A percentile compares a stretch with the other conserved stretches of the same genome.
Conservation (phyloP, 2,329 filamentous ascomycete genomes). For the Pseudodiploospora longispora region DNA sequence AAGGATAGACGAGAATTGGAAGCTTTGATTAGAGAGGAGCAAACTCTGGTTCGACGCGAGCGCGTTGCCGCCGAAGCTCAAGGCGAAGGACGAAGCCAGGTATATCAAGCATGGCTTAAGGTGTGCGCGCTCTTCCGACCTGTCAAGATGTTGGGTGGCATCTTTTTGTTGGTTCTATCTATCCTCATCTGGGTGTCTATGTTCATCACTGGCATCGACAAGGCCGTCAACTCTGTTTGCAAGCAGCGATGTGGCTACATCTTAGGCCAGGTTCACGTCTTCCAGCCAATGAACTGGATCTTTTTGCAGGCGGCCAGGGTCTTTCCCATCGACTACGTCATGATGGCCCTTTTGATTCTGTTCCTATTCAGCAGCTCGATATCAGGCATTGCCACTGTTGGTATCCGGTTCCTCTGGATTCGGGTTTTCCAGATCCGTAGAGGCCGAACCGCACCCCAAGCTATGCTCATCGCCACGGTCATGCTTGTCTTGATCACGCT, state of each 20-base stretch:
- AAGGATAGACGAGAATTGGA: constrained; percentile 89
- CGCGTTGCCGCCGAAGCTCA: constrained; percentile 75
- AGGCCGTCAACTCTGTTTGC: constrained; percentile 91
- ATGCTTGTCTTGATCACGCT: constrained; percentile 84
- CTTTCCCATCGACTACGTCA: constrained; percentile 86
- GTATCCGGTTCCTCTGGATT: constrained; percentile 95
- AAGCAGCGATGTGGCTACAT: constrained; percentile 88
- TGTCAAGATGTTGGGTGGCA: constrained; percentile 77
- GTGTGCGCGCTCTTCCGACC: constrained; percentile 76
- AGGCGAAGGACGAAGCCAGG: constrained; percentile 65
- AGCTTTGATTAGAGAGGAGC: constrained; percentile 78
- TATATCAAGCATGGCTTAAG: constrained; percentile 73
- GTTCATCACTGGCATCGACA: constrained; percentile 93
- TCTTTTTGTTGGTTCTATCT: constrained; percentile 66
- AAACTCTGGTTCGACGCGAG: constrained; percentile 82
- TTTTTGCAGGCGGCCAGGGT: constrained; percentile 66
- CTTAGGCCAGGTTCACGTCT: constrained; percentile 76
- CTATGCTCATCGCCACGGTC: constrained; percentile 81
- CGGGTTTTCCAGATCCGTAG: constrained; percentile 85
- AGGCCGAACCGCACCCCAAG: constrained; percentile 84
- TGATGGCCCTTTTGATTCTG: constrained; percentile 77
- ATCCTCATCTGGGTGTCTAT: constrained; percentile 81
- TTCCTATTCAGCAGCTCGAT: constrained; percentile 87
- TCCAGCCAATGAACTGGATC: constrained; percentile 91
- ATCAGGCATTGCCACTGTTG: constrained; percentile 74